Percentiles rank a stretch among this genome's conserved stretches.
These are phyloP conservation scores for Carex myosuroides DNA, from an alignment of 176 grass and related monocot genomes.

Conservation along the genomic window DNA sequence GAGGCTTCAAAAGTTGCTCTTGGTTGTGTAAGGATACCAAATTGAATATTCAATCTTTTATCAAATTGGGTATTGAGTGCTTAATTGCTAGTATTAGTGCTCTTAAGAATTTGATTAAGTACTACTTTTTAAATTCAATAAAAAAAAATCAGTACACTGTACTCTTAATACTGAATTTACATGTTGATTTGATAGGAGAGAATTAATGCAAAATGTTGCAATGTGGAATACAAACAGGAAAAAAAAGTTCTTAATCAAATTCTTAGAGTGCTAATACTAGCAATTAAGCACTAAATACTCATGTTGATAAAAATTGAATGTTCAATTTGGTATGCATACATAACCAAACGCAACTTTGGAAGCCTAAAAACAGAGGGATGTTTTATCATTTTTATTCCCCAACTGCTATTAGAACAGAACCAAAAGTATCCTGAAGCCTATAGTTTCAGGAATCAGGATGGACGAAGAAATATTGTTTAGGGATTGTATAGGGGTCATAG, in stretches of 20 bases:
- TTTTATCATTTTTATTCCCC: background rate
- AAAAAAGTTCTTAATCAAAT: background rate
- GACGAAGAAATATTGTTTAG: background rate
- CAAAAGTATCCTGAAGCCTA: background rate
- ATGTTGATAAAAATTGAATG: background rate
- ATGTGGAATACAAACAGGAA: too few species aligned
- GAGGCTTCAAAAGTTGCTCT: background rate
- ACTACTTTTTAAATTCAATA: background rate
- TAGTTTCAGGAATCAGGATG: background rate
- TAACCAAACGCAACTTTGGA: background rate
- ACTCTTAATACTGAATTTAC: too few species aligned
- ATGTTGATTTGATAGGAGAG: too few species aligned
- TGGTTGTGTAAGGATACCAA: background rate
- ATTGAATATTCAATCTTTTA: background rate
- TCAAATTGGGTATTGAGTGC: background rate
- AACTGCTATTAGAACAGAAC: background rate
- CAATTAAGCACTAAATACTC: background rate
- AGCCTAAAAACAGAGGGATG: background rate
- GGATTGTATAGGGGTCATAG: too few species aligned
- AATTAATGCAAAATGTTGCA: too few species aligned
- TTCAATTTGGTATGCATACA: background rate
- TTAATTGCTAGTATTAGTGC: background rate
- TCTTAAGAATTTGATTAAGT: background rate
- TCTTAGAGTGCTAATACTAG: background rate
- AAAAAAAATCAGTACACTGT: too few species aligned